A percentile compares a stretch with the other conserved stretches of the same genome.
These are phyloP conservation scores for Hagleromyces aurorensis DNA, from an alignment of 805 yeast genomes.

Conservation along the genomic window DNA sequence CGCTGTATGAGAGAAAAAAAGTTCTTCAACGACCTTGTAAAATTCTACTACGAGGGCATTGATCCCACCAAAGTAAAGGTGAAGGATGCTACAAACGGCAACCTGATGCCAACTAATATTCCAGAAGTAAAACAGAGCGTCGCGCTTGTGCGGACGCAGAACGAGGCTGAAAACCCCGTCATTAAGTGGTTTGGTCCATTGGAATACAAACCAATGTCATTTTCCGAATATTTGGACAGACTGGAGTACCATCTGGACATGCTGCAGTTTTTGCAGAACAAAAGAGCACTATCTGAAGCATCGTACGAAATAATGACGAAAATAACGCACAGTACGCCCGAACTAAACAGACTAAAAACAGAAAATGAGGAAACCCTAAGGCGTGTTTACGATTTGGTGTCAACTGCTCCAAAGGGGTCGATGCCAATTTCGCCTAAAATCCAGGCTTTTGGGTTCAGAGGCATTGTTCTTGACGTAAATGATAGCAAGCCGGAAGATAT, in stretches of 20 bases:
- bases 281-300: conserved; percentile 14
- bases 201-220: conserved; percentile 44
- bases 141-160: conserved; percentile 37
- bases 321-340: conserved; percentile 12
- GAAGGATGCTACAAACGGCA: conserved; percentile 27
- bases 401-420: conserved; percentile 10
- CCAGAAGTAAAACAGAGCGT: conserved; percentile 31
- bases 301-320: conserved; percentile 11
- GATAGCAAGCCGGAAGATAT: conserved; percentile 17
- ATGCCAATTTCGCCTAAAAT: conserved; percentile 8
- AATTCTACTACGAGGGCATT: conserved; percentile 30
- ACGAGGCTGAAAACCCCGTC: conserved; percentile 39
- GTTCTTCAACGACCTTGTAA: conserved; percentile 29
- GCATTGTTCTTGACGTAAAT: conserved; percentile 16
- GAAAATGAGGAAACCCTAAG: conserved; percentile 15
- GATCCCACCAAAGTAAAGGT: conserved; percentile 30
- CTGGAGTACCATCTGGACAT: conserved; percentile 28
- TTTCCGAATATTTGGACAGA: conserved; percentile 32
- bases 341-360: conserved; percentile 9
- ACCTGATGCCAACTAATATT: conserved; percentile 21
- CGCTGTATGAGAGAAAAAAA: conserved; percentile 39
- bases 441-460: conserved; percentile 12
- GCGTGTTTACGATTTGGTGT: conserved; percentile 9
- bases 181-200: conserved; percentile 64
- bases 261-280: conserved; percentile 21